Percentiles rank a stretch among this genome's conserved stretches.
These are phyloP conservation scores for Trametes sanguinea DNA, from an alignment of 768 basidiomycete species.

Conservation along the genomic window DNA sequence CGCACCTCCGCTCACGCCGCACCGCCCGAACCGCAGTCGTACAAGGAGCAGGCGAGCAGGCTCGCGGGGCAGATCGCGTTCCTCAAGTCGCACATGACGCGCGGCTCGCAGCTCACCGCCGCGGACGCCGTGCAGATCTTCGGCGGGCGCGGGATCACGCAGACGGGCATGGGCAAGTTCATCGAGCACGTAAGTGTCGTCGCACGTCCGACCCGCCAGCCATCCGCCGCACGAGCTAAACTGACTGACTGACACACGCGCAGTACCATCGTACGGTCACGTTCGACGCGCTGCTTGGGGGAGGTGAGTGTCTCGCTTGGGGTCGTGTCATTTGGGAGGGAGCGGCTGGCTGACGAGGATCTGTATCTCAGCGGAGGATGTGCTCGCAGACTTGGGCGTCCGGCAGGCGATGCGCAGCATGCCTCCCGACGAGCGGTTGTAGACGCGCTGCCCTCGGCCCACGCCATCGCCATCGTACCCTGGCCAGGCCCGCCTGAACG, in stretches of 20 bases:
- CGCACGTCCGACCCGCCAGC: neutral
- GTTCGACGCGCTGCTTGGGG: slow-evolving; percentile 73
- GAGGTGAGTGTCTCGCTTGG: slow-evolving; percentile 42
- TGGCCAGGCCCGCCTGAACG: no score
- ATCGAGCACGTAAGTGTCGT: slow-evolving; percentile 63
- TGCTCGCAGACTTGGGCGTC: slow-evolving; percentile 77
- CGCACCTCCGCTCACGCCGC: neutral
- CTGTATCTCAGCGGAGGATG: slow-evolving; percentile 59
- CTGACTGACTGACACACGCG: neutral
- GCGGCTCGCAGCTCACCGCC: slow-evolving; percentile 75
- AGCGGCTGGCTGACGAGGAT: neutral
- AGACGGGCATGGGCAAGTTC: slow-evolving; percentile 77
- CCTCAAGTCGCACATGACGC: slow-evolving; percentile 77
- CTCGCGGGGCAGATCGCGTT: slow-evolving; percentile 84
- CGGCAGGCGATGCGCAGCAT: slow-evolving; percentile 77
- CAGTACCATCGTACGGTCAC: slow-evolving; percentile 67
- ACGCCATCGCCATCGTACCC: no score
- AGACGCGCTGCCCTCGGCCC: slow-evolving; percentile 17
- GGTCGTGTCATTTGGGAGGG: neutral
- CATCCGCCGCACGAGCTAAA: neutral
- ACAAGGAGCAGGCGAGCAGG: slow-evolving; percentile 70
- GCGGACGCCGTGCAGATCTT: slow-evolving; percentile 84
- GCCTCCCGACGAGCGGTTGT: slow-evolving; percentile 68
- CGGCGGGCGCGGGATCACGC: slow-evolving; percentile 85
- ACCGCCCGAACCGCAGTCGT: slow-evolving; percentile 42